Evolutionary conservation across 1,284 basidiomycete genomes (phyloP).

Genomic region (Sanguinoderma infundibulare): DNA sequence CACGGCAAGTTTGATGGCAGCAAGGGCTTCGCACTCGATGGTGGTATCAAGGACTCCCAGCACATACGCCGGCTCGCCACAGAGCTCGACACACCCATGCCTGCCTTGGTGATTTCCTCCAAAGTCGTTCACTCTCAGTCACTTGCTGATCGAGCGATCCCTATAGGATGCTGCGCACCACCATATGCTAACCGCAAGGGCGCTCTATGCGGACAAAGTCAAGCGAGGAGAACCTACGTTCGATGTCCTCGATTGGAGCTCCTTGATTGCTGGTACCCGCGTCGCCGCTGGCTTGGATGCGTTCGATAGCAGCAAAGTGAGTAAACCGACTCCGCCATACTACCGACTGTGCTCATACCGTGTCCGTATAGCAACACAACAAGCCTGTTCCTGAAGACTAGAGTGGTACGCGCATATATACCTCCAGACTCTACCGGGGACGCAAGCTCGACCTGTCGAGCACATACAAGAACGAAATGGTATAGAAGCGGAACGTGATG

Average conservation of each 20-base stretch:
- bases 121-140: neutral
- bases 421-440: neutral
- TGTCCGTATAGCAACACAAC: neutral
- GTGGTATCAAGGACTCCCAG: constrained; percentile 85
- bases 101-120: constrained; percentile 53
- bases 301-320: constrained; percentile 53
- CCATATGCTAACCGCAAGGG: constrained; percentile 79
- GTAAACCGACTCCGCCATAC: constrained; percentile 3
- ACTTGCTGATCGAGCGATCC: neutral
- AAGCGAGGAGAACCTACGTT: constrained; percentile 44
- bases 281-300: constrained; percentile 70
- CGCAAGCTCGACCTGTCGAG: neutral
- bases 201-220: constrained; percentile 57
- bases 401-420: neutral
- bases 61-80: constrained; percentile 67
- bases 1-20: constrained; percentile 77
- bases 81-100: constrained; percentile 80
- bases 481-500: neutral
- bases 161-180: constrained; percentile 72
- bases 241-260: constrained; percentile 74
- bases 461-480: neutral
- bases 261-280: constrained; percentile 68
- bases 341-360: neutral
- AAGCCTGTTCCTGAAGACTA: constrained; percentile 1
- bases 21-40: constrained; percentile 85